Conservation (phyloP, 345 rosid species). For the Aethionema arabicum region DNA sequence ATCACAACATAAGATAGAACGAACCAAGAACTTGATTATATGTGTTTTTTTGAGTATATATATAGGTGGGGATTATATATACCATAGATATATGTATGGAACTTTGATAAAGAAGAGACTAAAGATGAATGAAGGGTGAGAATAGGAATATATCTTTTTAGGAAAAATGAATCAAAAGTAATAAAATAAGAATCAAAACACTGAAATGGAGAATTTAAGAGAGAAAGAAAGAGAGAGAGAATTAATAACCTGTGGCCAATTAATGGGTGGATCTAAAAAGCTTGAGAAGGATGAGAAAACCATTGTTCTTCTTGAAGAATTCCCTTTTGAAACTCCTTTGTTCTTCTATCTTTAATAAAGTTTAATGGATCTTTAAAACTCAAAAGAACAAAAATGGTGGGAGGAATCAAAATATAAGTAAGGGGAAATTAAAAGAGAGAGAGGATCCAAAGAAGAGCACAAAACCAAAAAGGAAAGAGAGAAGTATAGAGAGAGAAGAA, state of each 20-base stretch:
- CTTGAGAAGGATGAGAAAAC: constrained; percentile 39
- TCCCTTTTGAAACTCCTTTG: constrained; percentile 32
- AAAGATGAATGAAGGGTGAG: constrained; percentile 37
- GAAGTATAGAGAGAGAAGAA: neutral
- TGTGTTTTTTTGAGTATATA: constrained; percentile 5
- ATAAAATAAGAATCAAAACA: constrained; percentile 36
- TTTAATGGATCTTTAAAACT: constrained; percentile 42
- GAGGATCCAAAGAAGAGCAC: constrained; percentile 20
- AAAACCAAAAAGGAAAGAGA: constrained; percentile 36
- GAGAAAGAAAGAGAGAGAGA: constrained; percentile 20
- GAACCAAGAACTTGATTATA: neutral
- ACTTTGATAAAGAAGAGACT: constrained; percentile 27
- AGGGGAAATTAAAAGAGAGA: constrained; percentile 34
- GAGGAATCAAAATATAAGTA: constrained; percentile 35
- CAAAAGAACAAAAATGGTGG: constrained; percentile 40
- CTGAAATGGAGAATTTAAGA: constrained; percentile 20
- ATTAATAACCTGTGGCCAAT: constrained; percentile 38
- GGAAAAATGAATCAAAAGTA: constrained; percentile 31
- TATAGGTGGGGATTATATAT: constrained; percentile 28
- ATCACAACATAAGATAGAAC: constrained; percentile 10
- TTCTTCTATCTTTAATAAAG: constrained; percentile 41
- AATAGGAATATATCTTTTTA: constrained; percentile 38
- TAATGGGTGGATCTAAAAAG: constrained; percentile 40
- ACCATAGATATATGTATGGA: constrained; percentile 34
- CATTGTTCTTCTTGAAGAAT: constrained; percentile 38